Base-by-base conservation (phyloP, 768 basidiomycete genomes). In the Multifurca ochricompacta region DNA sequence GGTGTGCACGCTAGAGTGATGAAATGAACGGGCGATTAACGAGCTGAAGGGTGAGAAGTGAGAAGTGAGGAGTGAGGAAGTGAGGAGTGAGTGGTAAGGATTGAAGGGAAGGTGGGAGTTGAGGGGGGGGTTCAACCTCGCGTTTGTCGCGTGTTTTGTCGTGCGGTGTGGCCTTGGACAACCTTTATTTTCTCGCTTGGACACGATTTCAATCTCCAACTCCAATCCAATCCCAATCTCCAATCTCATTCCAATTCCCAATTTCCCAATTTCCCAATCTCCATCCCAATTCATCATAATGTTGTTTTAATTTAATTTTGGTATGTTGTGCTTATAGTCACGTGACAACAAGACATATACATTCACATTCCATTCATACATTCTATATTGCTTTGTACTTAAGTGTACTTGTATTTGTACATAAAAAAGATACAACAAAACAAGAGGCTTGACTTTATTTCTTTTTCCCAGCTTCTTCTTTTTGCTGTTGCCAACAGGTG, bases 71-170 rank as follows among this genome's bases (percentile, higher is more conserved):
- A 40, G 41, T 13, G 23, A 14, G 18, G 28, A 36, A 13, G 40
- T 9, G 16, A 23, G 32, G 19, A 23, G 13, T 25, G n/a, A 35
- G 36, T 25, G 21, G 41, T n/a, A 43, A 31, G 31, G 19, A 27
- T 41, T 43, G 14, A 10, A n/a, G 21, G 27, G 5, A 34, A 6
- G 21, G 14, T 11, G 40, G 10, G 35, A 13, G 31, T 31, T 3
- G 37, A 52, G 14, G 0, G 27, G 14, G 14, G 34, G 36, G 16
- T 21, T 13, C 5, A 18, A 28, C 49, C 55, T 56, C 49, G 55
- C 55, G 37, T 42, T 51, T 13, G 25, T 52, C 55, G 55, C 55
- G 50, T 57, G 56, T 57, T 50, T 42, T 40, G 43, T 42, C 37
- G n/a, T n/a, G n/a, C n/a, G n/a, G n/a, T n/a, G n/a, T n/a, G n/a